These are phyloP conservation scores for Heterobasidion occidentale DNA, from an alignment of 1,284 basidiomycete species.

Conservation along the genomic window DNA sequence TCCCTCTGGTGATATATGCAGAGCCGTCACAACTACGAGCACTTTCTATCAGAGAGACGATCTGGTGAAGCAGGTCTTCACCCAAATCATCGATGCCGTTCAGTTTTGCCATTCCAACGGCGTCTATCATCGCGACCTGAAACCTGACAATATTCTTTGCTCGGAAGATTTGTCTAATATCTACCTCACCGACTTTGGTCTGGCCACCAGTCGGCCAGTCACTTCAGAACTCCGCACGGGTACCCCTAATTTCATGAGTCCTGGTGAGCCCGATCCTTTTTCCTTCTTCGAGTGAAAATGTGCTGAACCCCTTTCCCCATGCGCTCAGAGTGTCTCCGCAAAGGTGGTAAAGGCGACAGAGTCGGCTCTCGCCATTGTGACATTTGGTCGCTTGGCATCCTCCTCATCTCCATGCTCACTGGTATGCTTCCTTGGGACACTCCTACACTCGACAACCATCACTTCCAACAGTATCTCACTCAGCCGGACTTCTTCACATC, in stretches of 20 bases:
- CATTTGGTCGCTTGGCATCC: constrained; percentile 74
- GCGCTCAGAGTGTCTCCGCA: constrained; percentile 15
- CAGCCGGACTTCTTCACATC: background rate
- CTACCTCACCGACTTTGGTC: constrained; percentile 63
- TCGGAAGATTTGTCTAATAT: constrained; percentile 35
- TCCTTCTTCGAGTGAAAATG: background rate
- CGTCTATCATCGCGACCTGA: constrained; percentile 67
- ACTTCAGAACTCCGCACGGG: constrained; percentile 44
- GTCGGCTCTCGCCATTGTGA: constrained; percentile 63
- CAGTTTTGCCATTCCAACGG: constrained; percentile 51
- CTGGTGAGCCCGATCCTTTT: constrained; percentile 27
- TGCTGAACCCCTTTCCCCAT: background rate
- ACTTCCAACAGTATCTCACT: constrained; percentile 26
- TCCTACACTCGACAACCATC: constrained; percentile 59
- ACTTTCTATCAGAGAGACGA: constrained; percentile 41
- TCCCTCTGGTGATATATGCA: constrained; percentile 57
- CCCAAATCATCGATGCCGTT: constrained; percentile 59
- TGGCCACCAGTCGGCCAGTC: constrained; percentile 46
- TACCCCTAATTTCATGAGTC: constrained; percentile 56
- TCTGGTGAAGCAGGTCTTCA: constrained; percentile 42
- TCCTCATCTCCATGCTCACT: constrained; percentile 68
- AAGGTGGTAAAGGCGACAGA: background rate
- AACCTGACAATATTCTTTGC: constrained; percentile 70
- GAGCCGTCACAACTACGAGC: constrained; percentile 45
- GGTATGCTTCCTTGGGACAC: constrained; percentile 84